Conservation (phyloP, 139 green algal genomes). For the Trebouxia sp. region DNA sequence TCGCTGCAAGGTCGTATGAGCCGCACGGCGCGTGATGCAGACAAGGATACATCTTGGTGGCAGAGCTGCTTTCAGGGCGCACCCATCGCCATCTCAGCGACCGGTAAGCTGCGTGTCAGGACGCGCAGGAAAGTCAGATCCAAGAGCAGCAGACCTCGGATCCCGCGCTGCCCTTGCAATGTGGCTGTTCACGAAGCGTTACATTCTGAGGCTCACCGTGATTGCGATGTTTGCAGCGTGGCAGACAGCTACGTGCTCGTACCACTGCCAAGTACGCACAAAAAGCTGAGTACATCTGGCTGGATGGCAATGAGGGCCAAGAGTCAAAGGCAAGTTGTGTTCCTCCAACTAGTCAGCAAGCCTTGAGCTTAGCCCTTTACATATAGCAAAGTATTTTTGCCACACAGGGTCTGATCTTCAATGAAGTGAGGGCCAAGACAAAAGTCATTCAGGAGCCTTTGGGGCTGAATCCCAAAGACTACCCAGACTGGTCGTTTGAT, state of each 20-base stretch:
- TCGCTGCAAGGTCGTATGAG: too few species aligned
- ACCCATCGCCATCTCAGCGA: too few species aligned
- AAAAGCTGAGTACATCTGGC: conserved; percentile 78
- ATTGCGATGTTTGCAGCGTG: conserved; percentile 16
- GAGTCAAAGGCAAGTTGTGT: conserved; percentile 44
- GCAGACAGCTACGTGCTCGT: conserved; percentile 33
- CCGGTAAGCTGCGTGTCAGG: too few species aligned
- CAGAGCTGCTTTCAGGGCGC: too few species aligned
- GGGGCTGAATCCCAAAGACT: conserved; percentile 64
- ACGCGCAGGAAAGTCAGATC: too few species aligned
- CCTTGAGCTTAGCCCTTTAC: neutral
- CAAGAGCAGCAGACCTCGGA: too few species aligned
- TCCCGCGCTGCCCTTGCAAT: too few species aligned
- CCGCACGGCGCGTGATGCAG: too few species aligned
- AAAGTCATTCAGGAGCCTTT: conserved; percentile 80
- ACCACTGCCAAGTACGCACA: conserved; percentile 47
- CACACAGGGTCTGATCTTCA: conserved; percentile 83
- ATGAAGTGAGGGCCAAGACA: conserved; percentile 94
- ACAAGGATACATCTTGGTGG: too few species aligned
- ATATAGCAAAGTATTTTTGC: neutral
- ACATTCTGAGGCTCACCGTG: too few species aligned
- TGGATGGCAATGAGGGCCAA: conserved; percentile 68
- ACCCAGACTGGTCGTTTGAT: conserved; percentile 86
- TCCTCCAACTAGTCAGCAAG: neutral
- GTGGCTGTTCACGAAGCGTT: too few species aligned